Evolutionary conservation across 2,329 filamentous ascomycete genomes (phyloP), one percentile per base, ranked within the genome.

Genomic region (Arthroderma sp.): DNA sequence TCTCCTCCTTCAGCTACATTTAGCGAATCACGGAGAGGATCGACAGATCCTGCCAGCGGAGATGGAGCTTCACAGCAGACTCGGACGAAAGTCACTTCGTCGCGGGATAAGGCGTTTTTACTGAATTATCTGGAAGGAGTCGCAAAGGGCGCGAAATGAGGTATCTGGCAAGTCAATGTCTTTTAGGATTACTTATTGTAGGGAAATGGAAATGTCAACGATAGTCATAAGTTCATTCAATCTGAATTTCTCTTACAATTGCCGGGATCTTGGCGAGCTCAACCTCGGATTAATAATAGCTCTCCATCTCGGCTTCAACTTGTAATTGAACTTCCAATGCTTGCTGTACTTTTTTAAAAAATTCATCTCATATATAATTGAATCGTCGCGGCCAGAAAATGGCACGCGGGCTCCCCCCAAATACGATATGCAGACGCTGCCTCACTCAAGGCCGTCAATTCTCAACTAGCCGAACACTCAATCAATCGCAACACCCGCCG

Each of bases 31-130:
- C 43, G 44, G 29, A 36, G 51, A 50, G 11, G 50, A 50, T 32
- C 45, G 51, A 37, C 53, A 38, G 47, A 52, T 5, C 53, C 52
- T 3, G 49, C 49, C n/a, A 41, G 29, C 34, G 41, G 30, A 11
- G 50, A 47, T 40, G 55, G 47, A 9, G 47, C 30, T 49, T 52
- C 9, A 48, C 53, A n/a, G 44, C 44, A 10, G 51, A 51, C 11
- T 74, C 40, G 27, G 28, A 38, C 6, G 46, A 57, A 52, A n/a
- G 50, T 58, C 36, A 64, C 66, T 11, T 82, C 80, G 3, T 75
- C 83, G 0, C 81, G 77, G 0, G 80, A 91, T 53, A 81, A 83
- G 57, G 80, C 72, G 10, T 91, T 91, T 55, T 65, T 93, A 57
- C 69, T 91, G 42, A 81, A 76, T 6, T 91, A 86, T 57, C 65